phyloP scores from a whole-genome alignment of 148 eudicot species.

The Linanthus parryae region DNA sequence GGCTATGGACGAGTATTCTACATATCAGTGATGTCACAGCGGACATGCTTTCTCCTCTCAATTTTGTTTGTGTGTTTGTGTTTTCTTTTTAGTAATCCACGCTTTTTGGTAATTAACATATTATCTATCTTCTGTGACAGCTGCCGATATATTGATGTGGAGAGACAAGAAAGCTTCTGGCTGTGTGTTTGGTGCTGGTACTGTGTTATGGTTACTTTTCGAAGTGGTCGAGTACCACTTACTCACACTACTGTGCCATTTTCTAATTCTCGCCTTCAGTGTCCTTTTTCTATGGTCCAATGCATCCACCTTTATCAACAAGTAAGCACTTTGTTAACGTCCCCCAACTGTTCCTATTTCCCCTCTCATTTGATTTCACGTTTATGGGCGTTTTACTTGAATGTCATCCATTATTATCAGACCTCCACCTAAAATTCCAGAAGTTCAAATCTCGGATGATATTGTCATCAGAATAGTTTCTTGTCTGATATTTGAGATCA shows the following conservation, averaged over 20 bases:
- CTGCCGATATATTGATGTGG: constrained; percentile 90
- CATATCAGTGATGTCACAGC: no score
- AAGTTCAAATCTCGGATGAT: constrained; percentile 58
- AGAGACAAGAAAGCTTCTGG: constrained; percentile 83
- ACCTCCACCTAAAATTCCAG: constrained; percentile 83
- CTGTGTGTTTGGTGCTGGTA: constrained; percentile 66
- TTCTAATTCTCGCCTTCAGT: constrained; percentile 53
- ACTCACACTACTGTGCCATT: constrained; percentile 74
- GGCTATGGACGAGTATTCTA: no score
- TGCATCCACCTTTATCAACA: constrained; percentile 71
- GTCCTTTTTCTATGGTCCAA: constrained; percentile 84
- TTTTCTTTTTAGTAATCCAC: no score
- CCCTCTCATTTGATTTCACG: neutral
- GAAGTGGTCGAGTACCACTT: constrained; percentile 85
- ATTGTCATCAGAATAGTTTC: constrained; percentile 61
- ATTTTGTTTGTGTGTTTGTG: no score
- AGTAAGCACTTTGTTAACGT: constrained; percentile 35
- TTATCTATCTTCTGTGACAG: constrained; percentile 28
- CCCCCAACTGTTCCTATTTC: neutral
- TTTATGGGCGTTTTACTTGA: neutral
- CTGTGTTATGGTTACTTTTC: constrained; percentile 82
- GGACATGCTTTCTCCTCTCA: no score
- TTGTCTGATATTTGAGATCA: constrained; percentile 65
- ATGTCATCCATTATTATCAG: constrained; percentile 24
- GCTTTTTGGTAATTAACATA: no score